Evolutionary conservation across 2,329 filamentous ascomycete species (phyloP).

Genomic region (Paramyrothecium roridum): DNA sequence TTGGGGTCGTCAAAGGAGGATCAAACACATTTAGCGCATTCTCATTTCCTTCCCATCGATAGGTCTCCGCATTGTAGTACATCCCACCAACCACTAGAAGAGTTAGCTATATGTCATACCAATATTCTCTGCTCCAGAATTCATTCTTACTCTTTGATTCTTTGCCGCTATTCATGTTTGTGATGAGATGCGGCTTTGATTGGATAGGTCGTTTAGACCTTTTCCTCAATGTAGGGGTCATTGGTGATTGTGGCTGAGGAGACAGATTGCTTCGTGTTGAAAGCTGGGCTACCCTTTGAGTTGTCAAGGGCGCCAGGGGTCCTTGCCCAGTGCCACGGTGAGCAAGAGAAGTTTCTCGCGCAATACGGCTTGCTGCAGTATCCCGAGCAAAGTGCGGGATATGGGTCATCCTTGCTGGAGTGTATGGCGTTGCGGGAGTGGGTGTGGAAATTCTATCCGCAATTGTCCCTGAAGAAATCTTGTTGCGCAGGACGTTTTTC

Average conservation of each 20-base stretch:
- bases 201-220: conserved; percentile 58
- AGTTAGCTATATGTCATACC: conserved; percentile 23
- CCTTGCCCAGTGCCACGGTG: conserved; percentile 55
- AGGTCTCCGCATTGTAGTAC: conserved; percentile 87
- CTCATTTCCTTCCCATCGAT: conserved; percentile 95
- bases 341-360: conserved; percentile 58
- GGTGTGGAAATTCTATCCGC: conserved; percentile 52
- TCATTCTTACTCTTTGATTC: conserved; percentile 71
- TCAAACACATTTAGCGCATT: conserved; percentile 80
- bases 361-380: conserved; percentile 63
- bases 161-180: conserved; percentile 71
- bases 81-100: conserved; percentile 81
- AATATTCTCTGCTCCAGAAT: neutral
- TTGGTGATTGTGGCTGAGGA: conserved; percentile 36
- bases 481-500: conserved; percentile 58
- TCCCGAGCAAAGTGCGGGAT: conserved; percentile 63
- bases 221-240: conserved; percentile 44
- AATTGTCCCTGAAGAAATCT: conserved; percentile 51
- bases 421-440: conserved; percentile 50
- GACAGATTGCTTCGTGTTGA: conserved; percentile 46
- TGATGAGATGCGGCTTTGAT: conserved; percentile 82
- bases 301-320: conserved; percentile 50
- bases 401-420: conserved; percentile 54
- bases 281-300: conserved; percentile 53
- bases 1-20: conserved; percentile 51